Percentiles rank a stretch among this genome's conserved stretches.
Conservation (phyloP, 2,329 filamentous ascomycete species). For the Akanthomyces lecanii region DNA sequence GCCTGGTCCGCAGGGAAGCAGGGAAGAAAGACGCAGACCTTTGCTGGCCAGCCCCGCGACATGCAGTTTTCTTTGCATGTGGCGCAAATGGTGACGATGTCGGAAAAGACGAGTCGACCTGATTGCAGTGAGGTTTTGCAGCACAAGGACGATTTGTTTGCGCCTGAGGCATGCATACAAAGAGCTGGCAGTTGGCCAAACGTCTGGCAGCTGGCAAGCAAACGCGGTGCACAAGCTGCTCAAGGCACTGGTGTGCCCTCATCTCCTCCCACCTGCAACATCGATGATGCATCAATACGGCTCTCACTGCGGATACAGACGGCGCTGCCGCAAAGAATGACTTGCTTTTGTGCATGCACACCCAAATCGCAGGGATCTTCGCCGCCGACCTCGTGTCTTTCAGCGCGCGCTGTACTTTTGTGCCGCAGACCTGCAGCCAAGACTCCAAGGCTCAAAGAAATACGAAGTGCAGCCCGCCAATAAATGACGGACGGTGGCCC, state of each 20-base stretch:
- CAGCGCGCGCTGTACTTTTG: background rate
- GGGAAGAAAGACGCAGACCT: background rate
- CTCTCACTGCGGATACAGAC: background rate
- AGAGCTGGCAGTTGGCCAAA: background rate
- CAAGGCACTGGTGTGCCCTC: background rate
- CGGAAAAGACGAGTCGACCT: background rate
- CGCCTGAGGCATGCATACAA: conserved; percentile 4
- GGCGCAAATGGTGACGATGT: conserved; percentile 6
- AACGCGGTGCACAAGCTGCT: background rate
- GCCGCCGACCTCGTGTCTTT: conserved; percentile 11
- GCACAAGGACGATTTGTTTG: background rate
- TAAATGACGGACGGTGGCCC: conserved; percentile 1
- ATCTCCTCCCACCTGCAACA: background rate
- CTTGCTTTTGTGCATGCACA: conserved; percentile 3
- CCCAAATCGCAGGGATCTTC: conserved; percentile 4
- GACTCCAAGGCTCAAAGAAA: background rate
- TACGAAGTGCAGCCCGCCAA: conserved; percentile 11
- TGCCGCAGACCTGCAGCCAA: conserved; percentile 7
- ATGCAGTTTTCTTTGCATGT: background rate
- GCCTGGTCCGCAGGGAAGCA: background rate
- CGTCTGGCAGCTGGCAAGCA: conserved; percentile 6
- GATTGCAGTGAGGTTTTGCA: background rate
- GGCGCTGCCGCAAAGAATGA: background rate
- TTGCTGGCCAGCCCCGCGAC: conserved; percentile 14
- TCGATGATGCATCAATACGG: conserved; percentile 9